A percentile compares a stretch with the other conserved stretches of the same genome.
phyloP scores from a whole-genome alignment of 2,329 filamentous ascomycete species.

The Fonsecaea pedrosoi region DNA sequence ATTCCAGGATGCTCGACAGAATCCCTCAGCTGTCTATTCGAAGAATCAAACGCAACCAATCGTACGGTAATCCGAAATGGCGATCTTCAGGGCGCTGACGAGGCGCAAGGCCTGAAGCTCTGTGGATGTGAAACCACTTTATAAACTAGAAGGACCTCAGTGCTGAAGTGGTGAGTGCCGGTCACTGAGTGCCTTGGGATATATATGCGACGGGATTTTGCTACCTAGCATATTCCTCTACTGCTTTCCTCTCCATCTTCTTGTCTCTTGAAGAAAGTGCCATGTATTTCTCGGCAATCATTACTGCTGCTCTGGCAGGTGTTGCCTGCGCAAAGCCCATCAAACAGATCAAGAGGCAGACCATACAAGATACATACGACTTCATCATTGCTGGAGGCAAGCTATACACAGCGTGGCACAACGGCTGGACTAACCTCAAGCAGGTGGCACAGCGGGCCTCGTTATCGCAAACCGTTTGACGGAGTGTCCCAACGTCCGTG shows the following conservation, averaged over 20 bases:
- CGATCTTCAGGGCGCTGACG: background rate
- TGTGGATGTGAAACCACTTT: background rate
- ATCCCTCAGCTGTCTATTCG: constrained; percentile 5
- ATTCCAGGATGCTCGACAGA: constrained; percentile 4
- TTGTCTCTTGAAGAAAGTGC: background rate
- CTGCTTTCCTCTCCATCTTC: background rate
- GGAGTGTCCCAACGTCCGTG: constrained; percentile 30
- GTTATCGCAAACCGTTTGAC: constrained; percentile 39
- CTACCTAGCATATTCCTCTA: background rate
- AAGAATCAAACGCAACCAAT: constrained; percentile 3
- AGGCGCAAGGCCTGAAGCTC: background rate
- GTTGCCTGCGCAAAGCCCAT: constrained; percentile 8
- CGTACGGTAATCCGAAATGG: background rate
- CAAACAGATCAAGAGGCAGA: constrained; percentile 20
- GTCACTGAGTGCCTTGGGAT: background rate
- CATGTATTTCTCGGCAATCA: constrained; percentile 10
- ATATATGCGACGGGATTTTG: constrained; percentile 8
- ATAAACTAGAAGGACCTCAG: background rate
- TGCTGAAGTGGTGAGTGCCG: background rate
- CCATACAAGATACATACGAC: constrained; percentile 28
- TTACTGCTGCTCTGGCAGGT: constrained; percentile 11
- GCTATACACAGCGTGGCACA: background rate
- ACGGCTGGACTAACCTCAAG: background rate
- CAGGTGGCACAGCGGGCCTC: constrained; percentile 42
- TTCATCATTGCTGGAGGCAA: constrained; percentile 38